phyloP scores from a whole-genome alignment of 805 yeast genomes.

The Starmerella bombi region DNA sequence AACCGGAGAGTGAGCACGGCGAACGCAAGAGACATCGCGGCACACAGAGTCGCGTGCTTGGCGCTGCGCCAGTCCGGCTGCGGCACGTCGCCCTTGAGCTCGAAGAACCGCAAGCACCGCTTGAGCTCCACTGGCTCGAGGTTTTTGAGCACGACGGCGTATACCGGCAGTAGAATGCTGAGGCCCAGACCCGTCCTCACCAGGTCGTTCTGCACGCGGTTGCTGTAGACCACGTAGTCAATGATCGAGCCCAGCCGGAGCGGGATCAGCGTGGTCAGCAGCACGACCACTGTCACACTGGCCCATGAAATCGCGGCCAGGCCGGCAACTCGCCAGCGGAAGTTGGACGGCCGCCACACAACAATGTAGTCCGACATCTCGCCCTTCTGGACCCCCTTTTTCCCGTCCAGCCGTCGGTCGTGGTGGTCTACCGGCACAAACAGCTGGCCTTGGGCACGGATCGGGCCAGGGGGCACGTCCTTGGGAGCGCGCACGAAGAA shows the following conservation, averaged over 20 bases:
- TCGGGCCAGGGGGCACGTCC: conserved; percentile 54
- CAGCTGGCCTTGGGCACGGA: conserved; percentile 48
- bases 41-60: too few species aligned
- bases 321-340: conserved; percentile 43
- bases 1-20: not conserved
- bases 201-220: conserved; percentile 11
- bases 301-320: conserved; percentile 38
- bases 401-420: conserved; percentile 33
- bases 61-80: not conserved
- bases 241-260: conserved; percentile 13
- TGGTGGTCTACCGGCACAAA: conserved; percentile 76
- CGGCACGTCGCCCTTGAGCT: conserved; percentile 2
- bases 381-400: conserved; percentile 33
- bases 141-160: conserved; percentile 1
- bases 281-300: conserved; percentile 1
- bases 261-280: conserved; percentile 11
- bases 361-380: conserved; percentile 43
- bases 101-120: conserved; percentile 1
- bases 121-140: conserved; percentile 5
- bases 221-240: conserved; percentile 3
- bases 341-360: conserved; percentile 78
- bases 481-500: conserved; percentile 68
- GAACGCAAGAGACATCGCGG: not conserved
- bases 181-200: conserved; percentile 6
- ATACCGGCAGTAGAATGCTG: conserved; percentile 7